Conservation (phyloP, 2,329 filamentous ascomycete species). For the Ceratocystis papillata region DNA sequence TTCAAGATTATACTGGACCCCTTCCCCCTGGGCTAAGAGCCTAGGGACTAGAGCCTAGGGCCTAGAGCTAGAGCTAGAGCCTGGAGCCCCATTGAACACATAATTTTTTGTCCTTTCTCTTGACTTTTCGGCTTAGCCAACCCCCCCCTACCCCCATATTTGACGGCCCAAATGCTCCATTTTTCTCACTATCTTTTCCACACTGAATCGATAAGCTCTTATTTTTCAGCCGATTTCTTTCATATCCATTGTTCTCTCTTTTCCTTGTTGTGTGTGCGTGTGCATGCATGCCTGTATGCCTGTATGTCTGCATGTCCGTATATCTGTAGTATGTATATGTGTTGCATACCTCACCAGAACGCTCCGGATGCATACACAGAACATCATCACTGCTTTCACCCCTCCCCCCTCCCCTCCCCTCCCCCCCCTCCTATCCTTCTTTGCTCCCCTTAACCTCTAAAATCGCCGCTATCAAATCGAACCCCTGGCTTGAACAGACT, state of each 20-base stretch:
- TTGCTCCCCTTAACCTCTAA: not conserved
- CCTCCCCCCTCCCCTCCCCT: not conserved
- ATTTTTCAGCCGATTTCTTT: not conserved
- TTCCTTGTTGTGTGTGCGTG: not conserved
- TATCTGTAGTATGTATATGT: not conserved
- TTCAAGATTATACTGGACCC: too few relatives aligned
- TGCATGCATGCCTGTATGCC: not conserved
- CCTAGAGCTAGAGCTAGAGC: too few relatives aligned
- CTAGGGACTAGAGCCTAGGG: too few relatives aligned
- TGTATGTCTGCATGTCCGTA: not conserved
- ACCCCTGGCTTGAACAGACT: conserved; percentile 6
- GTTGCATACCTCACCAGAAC: too few relatives aligned
- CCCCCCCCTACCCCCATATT: not conserved
- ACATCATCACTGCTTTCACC: conserved; percentile 4
- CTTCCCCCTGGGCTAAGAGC: too few relatives aligned
- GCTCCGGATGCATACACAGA: not conserved
- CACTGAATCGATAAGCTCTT: not conserved
- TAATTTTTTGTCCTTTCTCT: not conserved
- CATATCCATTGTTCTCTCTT: not conserved
- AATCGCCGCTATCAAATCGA: conserved; percentile 7
- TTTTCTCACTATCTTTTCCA: not conserved
- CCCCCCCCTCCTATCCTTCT: not conserved
- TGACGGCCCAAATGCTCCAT: not conserved
- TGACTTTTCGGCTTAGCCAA: not conserved
- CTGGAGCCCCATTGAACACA: too few relatives aligned